A percentile compares a stretch with the other conserved stretches of the same genome.
These are phyloP conservation scores for Claviceps pazoutovae DNA, from an alignment of 2,329 filamentous ascomycete species.

Conservation along the genomic window DNA sequence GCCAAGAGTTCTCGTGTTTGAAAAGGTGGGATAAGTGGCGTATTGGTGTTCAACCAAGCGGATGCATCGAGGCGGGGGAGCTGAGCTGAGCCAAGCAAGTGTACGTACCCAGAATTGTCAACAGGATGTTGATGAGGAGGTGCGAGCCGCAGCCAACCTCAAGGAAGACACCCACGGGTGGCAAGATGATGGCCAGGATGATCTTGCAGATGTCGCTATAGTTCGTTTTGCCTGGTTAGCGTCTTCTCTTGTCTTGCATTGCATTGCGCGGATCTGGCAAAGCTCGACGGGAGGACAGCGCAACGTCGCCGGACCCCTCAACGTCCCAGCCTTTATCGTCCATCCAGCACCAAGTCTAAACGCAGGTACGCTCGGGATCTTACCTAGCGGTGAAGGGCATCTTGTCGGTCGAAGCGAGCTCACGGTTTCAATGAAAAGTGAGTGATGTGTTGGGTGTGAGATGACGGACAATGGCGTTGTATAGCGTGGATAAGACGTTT, in stretches of 20 bases:
- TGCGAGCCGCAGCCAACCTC: constrained; percentile 82
- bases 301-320: too few relatives aligned
- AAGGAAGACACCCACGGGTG: constrained; percentile 84
- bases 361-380: constrained; percentile 11
- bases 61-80: too few relatives aligned
- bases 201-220: constrained; percentile 47
- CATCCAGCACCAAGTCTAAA: too few relatives aligned
- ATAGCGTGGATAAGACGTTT: too few relatives aligned
- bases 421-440: neutral
- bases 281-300: too few relatives aligned
- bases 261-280: constrained; percentile 6
- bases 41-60: too few relatives aligned
- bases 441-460: neutral
- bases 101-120: constrained; percentile 53
- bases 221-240: neutral
- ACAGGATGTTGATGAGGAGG: constrained; percentile 81
- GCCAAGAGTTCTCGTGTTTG: too few relatives aligned
- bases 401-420: constrained; percentile 16
- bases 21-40: too few relatives aligned
- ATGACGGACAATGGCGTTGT: too few relatives aligned
- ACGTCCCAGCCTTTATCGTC: too few relatives aligned
- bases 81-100: too few relatives aligned
- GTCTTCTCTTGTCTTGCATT: neutral
- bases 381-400: constrained; percentile 49
- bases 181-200: constrained; percentile 79